Base-by-base conservation (phyloP, 345 rosid genomes). In the Anacardium occidentale region DNA sequence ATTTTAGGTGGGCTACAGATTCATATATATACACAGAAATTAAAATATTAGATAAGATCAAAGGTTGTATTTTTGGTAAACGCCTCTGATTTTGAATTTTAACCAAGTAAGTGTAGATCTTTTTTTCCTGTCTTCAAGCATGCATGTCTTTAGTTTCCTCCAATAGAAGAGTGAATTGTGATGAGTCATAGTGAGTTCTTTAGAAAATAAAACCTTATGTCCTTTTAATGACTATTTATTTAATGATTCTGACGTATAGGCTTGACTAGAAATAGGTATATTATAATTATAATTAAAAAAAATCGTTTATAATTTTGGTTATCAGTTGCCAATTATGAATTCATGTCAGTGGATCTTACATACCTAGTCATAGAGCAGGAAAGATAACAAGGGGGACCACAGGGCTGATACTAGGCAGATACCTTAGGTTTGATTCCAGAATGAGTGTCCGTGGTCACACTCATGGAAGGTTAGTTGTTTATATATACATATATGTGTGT, bases 151-250 rank as follows among this genome's bases (percentile, higher is more conserved):
- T 22, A 13, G 10, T 7, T 40, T 4, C 72, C 21, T 68, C 50
- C 21, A 20, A 37, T 40, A 55, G 29, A 34, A 54, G 26, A 42
- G 26, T 68, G 50, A 34, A 14, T 34, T 37, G 21, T 20, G 14
- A 52, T 14, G 56, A 47, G 40, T 10, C 15, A 48, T 65, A 15
- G 42, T 45, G 3, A 40, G 1, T 26, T 47, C 53, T 44, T 44
- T 64, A n/a, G 66, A 40, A 18, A 63, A n/a, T 42, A 22, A 58
- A 40, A 58, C 62, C n/a, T 58, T 7, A 34, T 58, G 15, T 50
- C 53, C 53, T 13, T 50, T 50, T 0, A 50, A 14, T 48, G 18
- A 48, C 14, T 15, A 24, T 21, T n/a, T 20, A 1, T 37, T 20
- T 20, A 62, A 40, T 18, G 6, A 20, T 20, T 62, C 20, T 9